Conservation (phyloP, 495 filamentous ascomycete species). For the Chaetomium cochliodes region DNA sequence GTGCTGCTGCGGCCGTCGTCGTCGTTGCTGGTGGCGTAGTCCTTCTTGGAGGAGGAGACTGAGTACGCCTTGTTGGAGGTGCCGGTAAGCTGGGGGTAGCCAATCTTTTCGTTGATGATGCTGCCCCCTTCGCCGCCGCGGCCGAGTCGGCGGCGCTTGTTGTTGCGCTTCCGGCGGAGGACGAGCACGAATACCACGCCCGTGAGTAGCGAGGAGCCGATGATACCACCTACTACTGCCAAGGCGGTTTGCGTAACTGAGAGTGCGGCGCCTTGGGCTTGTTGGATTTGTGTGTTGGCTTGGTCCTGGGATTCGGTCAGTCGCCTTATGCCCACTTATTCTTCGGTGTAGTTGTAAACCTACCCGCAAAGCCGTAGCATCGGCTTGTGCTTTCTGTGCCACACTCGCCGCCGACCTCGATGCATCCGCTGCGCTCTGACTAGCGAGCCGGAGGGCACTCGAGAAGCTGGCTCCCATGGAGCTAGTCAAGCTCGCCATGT, state of each 20-base stretch:
- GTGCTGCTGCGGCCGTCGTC: constrained; percentile 18
- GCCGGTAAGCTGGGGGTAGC: constrained; percentile 9
- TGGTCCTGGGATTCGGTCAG: constrained; percentile 26
- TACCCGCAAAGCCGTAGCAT: constrained; percentile 37
- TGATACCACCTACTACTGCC: constrained; percentile 42
- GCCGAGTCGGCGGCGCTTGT: constrained; percentile 21
- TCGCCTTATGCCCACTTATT: not conserved
- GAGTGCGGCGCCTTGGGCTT: constrained; percentile 36
- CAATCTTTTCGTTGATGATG: not conserved
- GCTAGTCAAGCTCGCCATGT: constrained; percentile 27
- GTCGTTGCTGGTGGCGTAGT: constrained; percentile 14
- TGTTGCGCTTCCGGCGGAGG: constrained; percentile 36
- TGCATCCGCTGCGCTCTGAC: constrained; percentile 32
- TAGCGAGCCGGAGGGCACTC: constrained; percentile 38
- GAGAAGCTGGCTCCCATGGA: constrained; percentile 30
- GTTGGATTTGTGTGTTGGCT: constrained; percentile 34
- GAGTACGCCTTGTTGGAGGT: constrained; percentile 21
- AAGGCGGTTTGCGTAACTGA: constrained; percentile 42
- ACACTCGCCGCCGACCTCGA: constrained; percentile 38
- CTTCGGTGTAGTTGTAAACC: constrained; percentile 15
- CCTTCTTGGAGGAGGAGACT: not conserved
- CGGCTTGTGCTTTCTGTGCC: constrained; percentile 37
- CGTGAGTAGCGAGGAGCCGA: constrained; percentile 44
- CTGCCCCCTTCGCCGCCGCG: not conserved
- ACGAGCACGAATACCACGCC: constrained; percentile 35